These are phyloP conservation scores for Avena insularis DNA, from an alignment of 176 grass and related monocot genomes.

Conservation along the genomic window DNA sequence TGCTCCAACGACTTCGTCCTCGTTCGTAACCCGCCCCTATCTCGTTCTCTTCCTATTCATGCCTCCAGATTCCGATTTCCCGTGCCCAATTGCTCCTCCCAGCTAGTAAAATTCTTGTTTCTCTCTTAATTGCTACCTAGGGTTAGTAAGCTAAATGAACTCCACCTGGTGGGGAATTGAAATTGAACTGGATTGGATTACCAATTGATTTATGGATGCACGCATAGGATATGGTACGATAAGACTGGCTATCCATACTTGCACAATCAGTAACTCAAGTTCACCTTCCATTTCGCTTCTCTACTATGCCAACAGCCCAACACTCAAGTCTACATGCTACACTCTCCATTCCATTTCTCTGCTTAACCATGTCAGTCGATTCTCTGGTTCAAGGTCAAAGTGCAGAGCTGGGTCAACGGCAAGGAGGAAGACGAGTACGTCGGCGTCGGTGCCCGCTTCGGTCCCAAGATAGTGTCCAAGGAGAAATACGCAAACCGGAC, in stretches of 20 bases:
- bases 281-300: too few relatives aligned
- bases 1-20: conserved; percentile 92
- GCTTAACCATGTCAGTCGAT: neutral
- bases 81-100: too few relatives aligned
- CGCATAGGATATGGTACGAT: neutral
- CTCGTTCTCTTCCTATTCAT: neutral
- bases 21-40: conserved; percentile 24
- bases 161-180: neutral
- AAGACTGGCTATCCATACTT: too few relatives aligned
- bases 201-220: neutral
- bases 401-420: conserved; percentile 85
- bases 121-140: neutral
- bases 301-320: too few relatives aligned
- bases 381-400: conserved; percentile 69
- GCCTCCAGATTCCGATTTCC: neutral
- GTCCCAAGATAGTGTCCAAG: conserved; percentile 87
- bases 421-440: conserved; percentile 76
- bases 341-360: neutral
- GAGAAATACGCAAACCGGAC: conserved; percentile 80
- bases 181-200: neutral
- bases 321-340: too few relatives aligned
- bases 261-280: too few relatives aligned
- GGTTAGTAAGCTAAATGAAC: neutral
- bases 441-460: conserved; percentile 91
- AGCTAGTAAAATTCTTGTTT: too few relatives aligned